Conservation (phyloP, 1,284 basidiomycete genomes). For the Cryptococcus amylolentus region DNA sequence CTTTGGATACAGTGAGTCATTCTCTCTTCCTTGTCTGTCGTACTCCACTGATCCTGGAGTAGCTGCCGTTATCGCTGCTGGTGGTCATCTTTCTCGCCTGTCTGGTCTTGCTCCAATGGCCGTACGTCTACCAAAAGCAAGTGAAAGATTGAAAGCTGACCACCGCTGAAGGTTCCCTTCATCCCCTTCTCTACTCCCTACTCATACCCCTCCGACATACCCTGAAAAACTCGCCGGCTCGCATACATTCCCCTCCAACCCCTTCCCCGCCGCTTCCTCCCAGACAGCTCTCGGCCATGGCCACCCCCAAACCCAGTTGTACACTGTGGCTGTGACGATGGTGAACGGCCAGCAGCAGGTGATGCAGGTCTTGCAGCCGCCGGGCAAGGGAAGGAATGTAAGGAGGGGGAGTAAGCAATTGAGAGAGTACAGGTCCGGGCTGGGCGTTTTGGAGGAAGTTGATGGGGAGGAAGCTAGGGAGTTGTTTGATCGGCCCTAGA, state of each 20-base stretch:
- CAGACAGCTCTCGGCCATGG: neutral
- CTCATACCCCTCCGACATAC: conserved; percentile 10
- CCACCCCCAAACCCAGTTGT: neutral
- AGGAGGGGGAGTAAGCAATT: conserved; percentile 14
- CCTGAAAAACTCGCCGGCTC: neutral
- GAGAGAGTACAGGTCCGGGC: conserved; percentile 10
- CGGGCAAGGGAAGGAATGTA: conserved; percentile 1
- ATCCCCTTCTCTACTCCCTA: conserved; percentile 14
- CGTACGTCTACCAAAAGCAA: conserved; percentile 1
- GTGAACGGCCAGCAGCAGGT: neutral
- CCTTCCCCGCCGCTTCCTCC: conserved; percentile 1
- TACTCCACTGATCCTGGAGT: neutral
- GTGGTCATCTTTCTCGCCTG: conserved; percentile 16
- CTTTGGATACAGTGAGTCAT: conserved; percentile 14
- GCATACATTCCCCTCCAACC: neutral
- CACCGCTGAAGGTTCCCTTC: conserved; percentile 34
- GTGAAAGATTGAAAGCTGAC: conserved; percentile 50
- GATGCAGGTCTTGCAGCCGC: neutral
- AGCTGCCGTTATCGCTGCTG: conserved; percentile 46
- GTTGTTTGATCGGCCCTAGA: neutral
- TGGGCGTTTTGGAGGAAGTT: conserved; percentile 12
- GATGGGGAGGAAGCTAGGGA: conserved; percentile 12
- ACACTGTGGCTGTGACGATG: too few relatives aligned
- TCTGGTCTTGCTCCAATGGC: conserved; percentile 16
- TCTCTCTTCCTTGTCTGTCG: neutral